Conservation (phyloP, 1,284 basidiomycete species). For the Xanthoconium separans region DNA sequence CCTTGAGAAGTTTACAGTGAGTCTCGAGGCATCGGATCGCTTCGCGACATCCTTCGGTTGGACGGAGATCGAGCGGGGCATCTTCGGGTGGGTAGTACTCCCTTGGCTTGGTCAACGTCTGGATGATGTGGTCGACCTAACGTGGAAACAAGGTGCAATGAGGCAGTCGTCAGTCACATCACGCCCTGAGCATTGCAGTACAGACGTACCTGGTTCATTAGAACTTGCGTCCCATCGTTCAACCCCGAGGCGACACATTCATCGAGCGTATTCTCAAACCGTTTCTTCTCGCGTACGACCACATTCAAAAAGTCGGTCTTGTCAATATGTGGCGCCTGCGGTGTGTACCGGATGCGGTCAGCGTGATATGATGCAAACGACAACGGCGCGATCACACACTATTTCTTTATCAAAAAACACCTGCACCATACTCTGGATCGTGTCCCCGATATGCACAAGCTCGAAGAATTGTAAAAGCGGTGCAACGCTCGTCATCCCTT, state of each 20-base stretch:
- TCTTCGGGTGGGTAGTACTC: slow-evolving; percentile 91
- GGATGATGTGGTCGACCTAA: slow-evolving; percentile 91
- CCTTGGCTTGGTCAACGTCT: slow-evolving; percentile 77
- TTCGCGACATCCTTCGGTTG: slow-evolving; percentile 84
- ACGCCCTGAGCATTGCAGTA: neutral
- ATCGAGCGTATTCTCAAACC: slow-evolving; percentile 89
- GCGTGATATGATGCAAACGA: neutral
- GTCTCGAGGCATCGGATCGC: slow-evolving; percentile 84
- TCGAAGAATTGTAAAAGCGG: slow-evolving; percentile 97
- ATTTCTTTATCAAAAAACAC: slow-evolving; percentile 98
- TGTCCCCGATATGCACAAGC: slow-evolving; percentile 95
- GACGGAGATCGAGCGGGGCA: slow-evolving; percentile 70
- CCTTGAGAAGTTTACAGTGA: slow-evolving; percentile 89
- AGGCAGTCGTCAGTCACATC: slow-evolving; percentile 9
- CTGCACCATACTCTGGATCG: slow-evolving; percentile 95
- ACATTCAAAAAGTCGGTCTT: slow-evolving; percentile 91
- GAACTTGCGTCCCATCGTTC: slow-evolving; percentile 91
- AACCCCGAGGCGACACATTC: slow-evolving; percentile 91
- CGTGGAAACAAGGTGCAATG: neutral
- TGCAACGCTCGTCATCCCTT: slow-evolving; percentile 76
- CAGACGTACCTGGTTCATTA: slow-evolving; percentile 84
- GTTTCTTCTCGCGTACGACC: slow-evolving; percentile 95
- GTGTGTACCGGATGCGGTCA: neutral
- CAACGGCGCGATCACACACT: slow-evolving; percentile 38
- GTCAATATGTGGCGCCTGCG: slow-evolving; percentile 81